Evolutionary conservation across 2,329 filamentous ascomycete species (phyloP).

Genomic region (Seiridium cupressi): DNA sequence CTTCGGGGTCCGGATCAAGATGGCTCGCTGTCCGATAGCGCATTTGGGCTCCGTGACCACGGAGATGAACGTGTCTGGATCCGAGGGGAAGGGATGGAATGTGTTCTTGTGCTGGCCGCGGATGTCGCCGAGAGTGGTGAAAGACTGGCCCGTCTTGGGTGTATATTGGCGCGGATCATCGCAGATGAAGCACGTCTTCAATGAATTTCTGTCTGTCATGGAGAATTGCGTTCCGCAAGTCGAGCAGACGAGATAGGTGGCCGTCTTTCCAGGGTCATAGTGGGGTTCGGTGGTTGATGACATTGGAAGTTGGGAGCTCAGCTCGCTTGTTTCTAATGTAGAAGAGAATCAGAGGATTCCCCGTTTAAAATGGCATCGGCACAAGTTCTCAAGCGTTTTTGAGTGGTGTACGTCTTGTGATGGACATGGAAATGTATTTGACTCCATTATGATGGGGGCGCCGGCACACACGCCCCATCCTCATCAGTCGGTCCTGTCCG

Average conservation of each 20-base stretch:
- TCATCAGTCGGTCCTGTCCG: no score
- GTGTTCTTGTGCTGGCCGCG: conserved; percentile 48
- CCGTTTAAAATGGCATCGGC: no score
- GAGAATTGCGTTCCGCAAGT: conserved; percentile 72
- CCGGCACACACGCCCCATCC: no score
- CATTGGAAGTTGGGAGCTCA: neutral
- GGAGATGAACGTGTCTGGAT: conserved; percentile 36
- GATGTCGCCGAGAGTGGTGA: conserved; percentile 56
- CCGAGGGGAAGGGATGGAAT: conserved; percentile 41
- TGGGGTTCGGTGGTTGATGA: neutral
- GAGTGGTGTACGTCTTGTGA: no score
- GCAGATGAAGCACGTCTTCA: conserved; percentile 66
- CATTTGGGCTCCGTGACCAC: conserved; percentile 56
- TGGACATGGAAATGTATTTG: no score
- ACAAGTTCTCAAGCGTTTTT: no score
- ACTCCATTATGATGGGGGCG: no score
- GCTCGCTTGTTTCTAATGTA: neutral
- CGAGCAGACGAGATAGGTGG: conserved; percentile 54
- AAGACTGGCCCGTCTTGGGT: conserved; percentile 61
- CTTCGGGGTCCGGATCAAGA: conserved; percentile 61
- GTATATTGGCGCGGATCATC: conserved; percentile 73
- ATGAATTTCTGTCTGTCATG: conserved; percentile 40
- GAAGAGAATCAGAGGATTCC: no score
- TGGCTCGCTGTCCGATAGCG: conserved; percentile 72
- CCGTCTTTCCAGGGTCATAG: conserved; percentile 21